These are phyloP conservation scores for Vinca major DNA, from an alignment of 305 asterid genomes.

Conservation along the genomic window DNA sequence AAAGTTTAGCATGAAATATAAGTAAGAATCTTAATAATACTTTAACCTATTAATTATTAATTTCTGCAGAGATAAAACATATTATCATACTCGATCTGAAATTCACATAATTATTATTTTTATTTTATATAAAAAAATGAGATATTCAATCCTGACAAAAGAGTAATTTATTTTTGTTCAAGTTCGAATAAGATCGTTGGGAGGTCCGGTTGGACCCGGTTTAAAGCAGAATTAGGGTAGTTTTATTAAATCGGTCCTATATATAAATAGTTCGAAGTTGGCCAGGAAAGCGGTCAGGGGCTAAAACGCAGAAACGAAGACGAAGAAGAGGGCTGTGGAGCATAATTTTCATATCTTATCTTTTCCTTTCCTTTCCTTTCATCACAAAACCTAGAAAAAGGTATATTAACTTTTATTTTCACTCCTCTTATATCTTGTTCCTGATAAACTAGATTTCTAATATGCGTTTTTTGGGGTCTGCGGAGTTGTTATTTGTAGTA, in stretches of 20 bases:
- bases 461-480: too few relatives aligned
- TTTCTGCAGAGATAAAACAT: too few relatives aligned
- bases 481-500: too few relatives aligned
- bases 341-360: slow-evolving; percentile 18
- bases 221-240: slow-evolving; percentile 23
- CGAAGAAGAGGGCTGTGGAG: slow-evolving; percentile 39
- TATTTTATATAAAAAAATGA: too few relatives aligned
- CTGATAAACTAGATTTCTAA: too few relatives aligned
- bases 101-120: too few relatives aligned
- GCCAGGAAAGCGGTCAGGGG: slow-evolving; percentile 24
- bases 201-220: slow-evolving; percentile 16
- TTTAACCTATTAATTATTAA: too few relatives aligned
- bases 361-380: neutral
- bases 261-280: slow-evolving; percentile 19
- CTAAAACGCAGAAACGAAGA: slow-evolving; percentile 30
- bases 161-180: too few relatives aligned
- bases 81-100: too few relatives aligned
- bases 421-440: neutral
- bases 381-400: neutral
- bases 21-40: too few relatives aligned
- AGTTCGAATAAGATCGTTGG: neutral
- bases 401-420: neutral
- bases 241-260: slow-evolving; percentile 19
- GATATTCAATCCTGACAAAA: too few relatives aligned
- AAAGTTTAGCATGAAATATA: too few relatives aligned